These are phyloP conservation scores for Suzukiozyma palmioleophila DNA, from an alignment of 1,139 yeast species.

Conservation along the genomic window DNA sequence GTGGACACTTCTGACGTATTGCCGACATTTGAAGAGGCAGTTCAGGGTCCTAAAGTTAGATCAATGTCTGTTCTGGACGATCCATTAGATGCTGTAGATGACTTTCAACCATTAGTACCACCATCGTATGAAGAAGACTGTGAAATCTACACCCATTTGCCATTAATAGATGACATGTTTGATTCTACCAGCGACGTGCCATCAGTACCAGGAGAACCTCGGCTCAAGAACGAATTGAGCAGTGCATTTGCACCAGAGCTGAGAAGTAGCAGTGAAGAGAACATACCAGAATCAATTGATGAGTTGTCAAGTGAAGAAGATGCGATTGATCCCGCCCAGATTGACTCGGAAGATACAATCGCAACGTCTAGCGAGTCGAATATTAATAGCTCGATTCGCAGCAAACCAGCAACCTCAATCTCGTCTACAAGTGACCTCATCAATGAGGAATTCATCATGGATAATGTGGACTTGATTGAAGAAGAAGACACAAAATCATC, in stretches of 20 bases:
- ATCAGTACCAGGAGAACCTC: too few relatives aligned
- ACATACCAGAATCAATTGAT: too few relatives aligned
- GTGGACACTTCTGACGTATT: slow-evolving; percentile 26
- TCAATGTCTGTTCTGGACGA: slow-evolving; percentile 1
- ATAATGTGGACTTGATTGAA: not conserved
- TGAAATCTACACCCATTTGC: not conserved
- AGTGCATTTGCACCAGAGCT: too few relatives aligned
- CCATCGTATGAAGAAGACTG: slow-evolving; percentile 1
- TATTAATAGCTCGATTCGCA: not conserved
- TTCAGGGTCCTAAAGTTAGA: not conserved
- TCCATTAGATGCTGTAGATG: not conserved
- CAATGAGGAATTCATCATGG: not conserved
- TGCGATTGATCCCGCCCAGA: not conserved
- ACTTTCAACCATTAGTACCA: not conserved
- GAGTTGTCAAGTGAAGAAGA: not conserved
- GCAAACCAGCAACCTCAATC: not conserved
- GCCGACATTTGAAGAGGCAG: slow-evolving; percentile 61
- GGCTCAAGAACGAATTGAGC: too few relatives aligned
- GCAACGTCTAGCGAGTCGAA: not conserved
- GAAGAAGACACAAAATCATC: too few relatives aligned
- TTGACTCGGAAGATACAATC: not conserved
- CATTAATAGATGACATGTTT: slow-evolving; percentile 1
- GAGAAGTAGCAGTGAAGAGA: too few relatives aligned
- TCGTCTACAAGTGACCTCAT: slow-evolving; percentile 1
- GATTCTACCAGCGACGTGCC: not conserved